These are phyloP conservation scores for Monilinia fructigena DNA, from an alignment of 2,329 filamentous ascomycete genomes.

Conservation along the genomic window DNA sequence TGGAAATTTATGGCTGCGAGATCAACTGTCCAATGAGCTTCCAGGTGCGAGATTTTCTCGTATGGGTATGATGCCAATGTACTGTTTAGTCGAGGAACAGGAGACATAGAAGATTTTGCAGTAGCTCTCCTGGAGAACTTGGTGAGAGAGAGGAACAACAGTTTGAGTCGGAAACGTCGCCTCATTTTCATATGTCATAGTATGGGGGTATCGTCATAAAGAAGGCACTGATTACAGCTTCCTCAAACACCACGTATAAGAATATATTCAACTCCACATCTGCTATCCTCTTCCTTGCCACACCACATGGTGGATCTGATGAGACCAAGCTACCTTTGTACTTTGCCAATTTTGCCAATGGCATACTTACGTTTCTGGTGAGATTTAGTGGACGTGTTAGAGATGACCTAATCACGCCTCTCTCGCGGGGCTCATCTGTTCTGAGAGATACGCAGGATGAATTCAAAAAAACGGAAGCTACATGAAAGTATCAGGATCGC, in stretches of 20 bases:
- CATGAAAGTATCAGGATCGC: background rate
- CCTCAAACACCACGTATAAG: slow-evolving; percentile 26
- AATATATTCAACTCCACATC: slow-evolving; percentile 33
- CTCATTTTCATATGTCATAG: slow-evolving; percentile 33
- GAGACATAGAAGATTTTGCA: slow-evolving; percentile 27
- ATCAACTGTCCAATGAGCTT: slow-evolving; percentile 29
- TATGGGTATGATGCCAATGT: slow-evolving; percentile 33
- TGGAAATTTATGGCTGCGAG: slow-evolving; percentile 30
- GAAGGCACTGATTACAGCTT: slow-evolving; percentile 26
- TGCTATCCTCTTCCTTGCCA: slow-evolving; percentile 43
- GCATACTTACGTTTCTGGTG: background rate
- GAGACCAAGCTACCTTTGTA: slow-evolving; percentile 18
- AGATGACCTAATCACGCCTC: slow-evolving; percentile 24
- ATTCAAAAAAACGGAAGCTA: slow-evolving; percentile 23
- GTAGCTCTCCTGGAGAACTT: slow-evolving; percentile 26
- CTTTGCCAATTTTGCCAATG: slow-evolving; percentile 10
- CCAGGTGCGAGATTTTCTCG: slow-evolving; percentile 31
- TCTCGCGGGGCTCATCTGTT: slow-evolving; percentile 22
- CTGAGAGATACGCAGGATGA: slow-evolving; percentile 25
- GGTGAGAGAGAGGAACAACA: background rate
- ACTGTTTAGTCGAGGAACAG: slow-evolving; percentile 20
- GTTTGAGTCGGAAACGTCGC: slow-evolving; percentile 19
- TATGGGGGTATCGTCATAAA: slow-evolving; percentile 33
- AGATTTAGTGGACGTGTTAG: slow-evolving; percentile 6
- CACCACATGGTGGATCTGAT: slow-evolving; percentile 43